Base-by-base conservation (phyloP, 176 grass and related monocot genomes). In the Coix lacrymajobi region DNA sequence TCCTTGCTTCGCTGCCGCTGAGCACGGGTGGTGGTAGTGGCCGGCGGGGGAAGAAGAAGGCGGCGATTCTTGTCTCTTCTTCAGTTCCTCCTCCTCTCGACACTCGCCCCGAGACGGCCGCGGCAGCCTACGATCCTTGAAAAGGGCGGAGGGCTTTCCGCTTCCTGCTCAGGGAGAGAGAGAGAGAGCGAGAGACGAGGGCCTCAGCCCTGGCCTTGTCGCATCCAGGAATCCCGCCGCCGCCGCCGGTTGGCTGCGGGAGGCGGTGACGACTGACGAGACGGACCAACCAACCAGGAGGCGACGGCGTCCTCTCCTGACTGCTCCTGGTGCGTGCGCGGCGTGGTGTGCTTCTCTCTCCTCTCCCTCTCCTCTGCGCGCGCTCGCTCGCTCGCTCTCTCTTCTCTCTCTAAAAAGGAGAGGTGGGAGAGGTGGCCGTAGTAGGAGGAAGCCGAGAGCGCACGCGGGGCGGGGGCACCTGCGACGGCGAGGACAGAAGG, bases 201-300 rank as follows among this genome's bases (percentile, higher is more conserved):
- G 52, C 63, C 36, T 17, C 52, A 57, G 9, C 19, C 40, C 28
- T 54, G 30, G 66, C 19, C 40, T 63, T 65, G 80, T 72, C 86
- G 62, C 80, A 29, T 66, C 74, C 46, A 49, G 48, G 66, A 79
- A 57, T 83, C 34, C 36, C 44, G 41, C 41, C 44, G 44, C 41
- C 44, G 44, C 40, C 52, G 71, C 71, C 62, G 70, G 82, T 81
- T 81, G 71, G 77, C 70, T 61, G 36, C 56, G 44, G 43, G 39
- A 33, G 70, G 82, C 82, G 39, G 69, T 78, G 56, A 29, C 51
- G n/a, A 58, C 63, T 73, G 70, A 8, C 70, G 25, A 73, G 28
- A 73, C 26, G 43, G 1, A 44, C 19, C 49, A 3, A 44, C 19
- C 49, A 17, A 25, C 45, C 84, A 24, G n/a, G 44, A 80, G 44